Percentiles rank a stretch among this genome's conserved stretches.
Conservation (phyloP, 176 grass and related monocot genomes). For the Eragrostis curvula region DNA sequence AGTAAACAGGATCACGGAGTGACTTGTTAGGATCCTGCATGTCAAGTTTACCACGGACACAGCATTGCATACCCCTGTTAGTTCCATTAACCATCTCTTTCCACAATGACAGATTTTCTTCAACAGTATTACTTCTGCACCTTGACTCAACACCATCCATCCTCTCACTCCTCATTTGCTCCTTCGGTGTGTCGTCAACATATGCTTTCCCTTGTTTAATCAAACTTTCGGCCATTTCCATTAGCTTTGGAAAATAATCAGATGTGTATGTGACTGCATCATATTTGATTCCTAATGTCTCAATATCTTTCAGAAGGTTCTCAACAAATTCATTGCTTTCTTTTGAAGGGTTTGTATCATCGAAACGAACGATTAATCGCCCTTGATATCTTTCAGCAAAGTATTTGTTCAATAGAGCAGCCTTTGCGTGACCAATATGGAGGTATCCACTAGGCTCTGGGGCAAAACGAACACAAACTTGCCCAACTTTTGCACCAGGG, state of each 20-base stretch:
- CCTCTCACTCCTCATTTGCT: conserved; percentile 83
- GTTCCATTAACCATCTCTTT: conserved; percentile 81
- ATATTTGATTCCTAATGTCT: conserved; percentile 79
- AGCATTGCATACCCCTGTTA: conserved; percentile 74
- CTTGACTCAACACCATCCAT: conserved; percentile 75
- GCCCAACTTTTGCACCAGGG: conserved; percentile 81
- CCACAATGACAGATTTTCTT: conserved; percentile 74
- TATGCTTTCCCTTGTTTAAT: conserved; percentile 87
- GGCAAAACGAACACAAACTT: conserved; percentile 86
- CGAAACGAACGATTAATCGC: conserved; percentile 76
- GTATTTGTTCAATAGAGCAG: conserved; percentile 83
- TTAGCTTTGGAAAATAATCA: conserved; percentile 74
- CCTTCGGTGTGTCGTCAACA: conserved; percentile 81
- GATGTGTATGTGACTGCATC: conserved; percentile 85
- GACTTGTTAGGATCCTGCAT: conserved; percentile 92
- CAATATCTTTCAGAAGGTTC: conserved; percentile 79
- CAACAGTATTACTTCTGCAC: conserved; percentile 66
- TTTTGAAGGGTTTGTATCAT: conserved; percentile 98
- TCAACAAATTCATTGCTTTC: conserved; percentile 95
- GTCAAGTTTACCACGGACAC: conserved; percentile 80
- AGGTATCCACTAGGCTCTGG: conserved; percentile 94
- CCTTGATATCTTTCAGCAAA: conserved; percentile 89
- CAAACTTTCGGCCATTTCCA: conserved; percentile 81
- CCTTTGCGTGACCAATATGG: conserved; percentile 94
- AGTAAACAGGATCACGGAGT: conserved; percentile 86